Base-by-base conservation (phyloP, 2,329 filamentous ascomycete species). In the Ophiocordyceps camponoti-floridani region DNA sequence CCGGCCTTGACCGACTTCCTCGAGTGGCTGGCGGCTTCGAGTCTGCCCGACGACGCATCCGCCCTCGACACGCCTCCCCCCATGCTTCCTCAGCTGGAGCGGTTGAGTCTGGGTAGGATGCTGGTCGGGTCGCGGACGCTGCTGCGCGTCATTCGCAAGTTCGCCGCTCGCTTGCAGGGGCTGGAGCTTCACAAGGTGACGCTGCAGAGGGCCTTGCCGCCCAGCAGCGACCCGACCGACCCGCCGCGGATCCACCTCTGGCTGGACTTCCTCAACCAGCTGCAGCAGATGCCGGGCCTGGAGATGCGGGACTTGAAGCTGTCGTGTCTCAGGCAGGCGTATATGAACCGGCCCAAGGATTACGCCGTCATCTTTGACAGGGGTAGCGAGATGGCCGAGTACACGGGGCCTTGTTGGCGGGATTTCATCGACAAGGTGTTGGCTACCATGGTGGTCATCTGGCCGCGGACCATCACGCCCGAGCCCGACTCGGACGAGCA, bases 171-270 rank as follows among this genome's bases (percentile, higher is more conserved):
- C 0, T 58, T 77, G 2, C 54, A 60, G 9, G 51, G 52, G 7
- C 54, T 77, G 8, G 64, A 63, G 46, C 52, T 77, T 0, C 69
- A 69, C 54, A 68, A 63, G 41, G 51, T 73, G 16, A 58, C 47
- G 0, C 50, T 66, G 2, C 38, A 52, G 2, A 40, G 49, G 28
- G 43, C 35, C 4, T 38, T 52, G 0, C 50, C 52, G 1, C 33
- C 41, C 12, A 35, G 33, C 26, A 28, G 14, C 31, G 26, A 43
- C 4, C 30, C 45, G 1, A 37, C 11, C 31, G 33, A 40, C 4
- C 16, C 40, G 35, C 44, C 13, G 43, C 48, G 2, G 46, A 33
- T 49, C 44, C 65, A 58, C 44, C 51, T 62, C n/a, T 72, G 67
- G 68, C 46, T 48, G 1, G 48, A 50, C 4, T 57, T 71, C 16